Evolutionary conservation across 352 stramenopile species (phyloP), one percentile per base, ranked within the genome.

Genomic region (Phytophthora hibernalis): DNA sequence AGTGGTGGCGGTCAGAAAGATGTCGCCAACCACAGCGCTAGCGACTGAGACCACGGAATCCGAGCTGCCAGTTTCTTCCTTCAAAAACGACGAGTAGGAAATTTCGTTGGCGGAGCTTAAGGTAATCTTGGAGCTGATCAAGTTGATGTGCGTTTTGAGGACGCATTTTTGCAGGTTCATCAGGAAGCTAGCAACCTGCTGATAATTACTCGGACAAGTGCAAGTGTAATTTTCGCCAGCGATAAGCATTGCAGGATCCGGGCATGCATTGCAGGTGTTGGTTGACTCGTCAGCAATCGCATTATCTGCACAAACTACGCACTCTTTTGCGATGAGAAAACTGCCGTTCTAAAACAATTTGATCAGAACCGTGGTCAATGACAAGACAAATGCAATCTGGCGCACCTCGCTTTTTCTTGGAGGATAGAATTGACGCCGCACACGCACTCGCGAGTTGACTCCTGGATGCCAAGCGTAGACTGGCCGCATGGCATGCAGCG

Each of bases 171-270:
- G 65, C 11, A 54, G 55, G 63, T 53, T 66, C 68, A 79, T 60
- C 24, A 47, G 44, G n/a, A 20, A 62, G 51, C 88, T 90, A 8
- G 68, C 70, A 28, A 89, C 68, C 8, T 87, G 58, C 16, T 85
- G 53, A 55, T 90, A 97, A 4, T 82, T 78, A 30, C 55, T 61
- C 5, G 61, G 51, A 61, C 94, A 98, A 0, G 66, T 51, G 67
- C 94, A 98, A 0, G 49, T 22, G 26, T 55, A 43, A 10, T 21
- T 31, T 16, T 73, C 51, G 18, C 74, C 70, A 33, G 68, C 61
- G 24, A 91, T 78, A 5, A 70, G 74, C 93, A 98, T 98, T 11
- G 75, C 52, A 2, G 79, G 65, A 77, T 98, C 91, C 1, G 75
- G 68, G 60, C 95, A 98, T 4, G 67, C 21, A 30, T 70, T 59